Evolutionary conservation across 345 rosid species (phyloP), one percentile per base, ranked within the genome.

Genomic region (Reutealis trisperma): DNA sequence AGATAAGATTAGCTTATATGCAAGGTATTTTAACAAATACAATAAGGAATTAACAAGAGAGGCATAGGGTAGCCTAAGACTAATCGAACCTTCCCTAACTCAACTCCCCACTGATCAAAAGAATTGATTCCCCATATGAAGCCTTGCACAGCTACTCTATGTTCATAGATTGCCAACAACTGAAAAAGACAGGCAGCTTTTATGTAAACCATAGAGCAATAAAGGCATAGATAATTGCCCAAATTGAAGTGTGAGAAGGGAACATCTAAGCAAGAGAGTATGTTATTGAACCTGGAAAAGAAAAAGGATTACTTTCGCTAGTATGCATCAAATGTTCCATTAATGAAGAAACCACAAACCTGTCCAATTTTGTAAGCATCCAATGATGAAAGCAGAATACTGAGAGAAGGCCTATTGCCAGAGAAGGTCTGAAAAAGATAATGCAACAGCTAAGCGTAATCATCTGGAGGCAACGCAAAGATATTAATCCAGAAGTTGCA

Each of bases 91-190:
- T 96, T 96, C 63, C 99, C 98, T 64, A 96, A 78, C 88, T 96
- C 99, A 57, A 93, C 99, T 82, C 99, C 99, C 99, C 99, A 96
- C 84, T 96, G 98, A 80, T 96, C 99, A 73, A 96, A 96, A 71
- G 99, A 96, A 80, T 96, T 96, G 83, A 96, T 92, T 81, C 97
- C 97, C 99, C 99, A 93, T 27, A 92, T 60, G 77, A 96, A 92
- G 75, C 99, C 98, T 90, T 96, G 92, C 58, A 91, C 98, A 11
- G 94, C 98, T 66, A 96, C 87, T 89, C 97, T 89, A 85, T 93
- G 99, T 82, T 96, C 98, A 75, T 93, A 93, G 76, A 94, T 90
- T 45, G 97, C 96, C 85, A 96, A 76, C 83, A 96, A 84, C 97
- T 92, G 92, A 72, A 78, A 77, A 65, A 61, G 30, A 71, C 58